Base-by-base conservation (phyloP, 2,329 filamentous ascomycete species). In the Trichoderma hamatum region DNA sequence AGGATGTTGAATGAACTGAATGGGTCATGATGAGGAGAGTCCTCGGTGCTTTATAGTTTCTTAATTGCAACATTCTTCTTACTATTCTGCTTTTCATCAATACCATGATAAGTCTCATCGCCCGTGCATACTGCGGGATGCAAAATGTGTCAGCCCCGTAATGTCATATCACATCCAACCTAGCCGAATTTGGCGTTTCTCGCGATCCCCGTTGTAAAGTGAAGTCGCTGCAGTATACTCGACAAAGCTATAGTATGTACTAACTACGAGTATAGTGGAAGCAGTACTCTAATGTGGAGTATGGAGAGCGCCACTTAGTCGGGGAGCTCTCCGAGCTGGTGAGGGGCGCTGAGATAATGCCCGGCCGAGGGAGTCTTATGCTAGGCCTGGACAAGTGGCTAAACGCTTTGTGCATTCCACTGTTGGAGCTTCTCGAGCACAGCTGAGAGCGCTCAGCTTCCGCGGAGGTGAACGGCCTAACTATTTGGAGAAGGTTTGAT, bases 21-120 rank as follows among this genome's bases (percentile, higher is more conserved):
- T n/a, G 5, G 6, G 11, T 19, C 19, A 24, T 55, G 4, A 46
- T 55, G 51, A 46, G 51, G 36, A 43, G 24, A 55, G 14, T 16
- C 7, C n/a, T 28, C 26, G 34, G 19, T 65, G 5, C n/a, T 24
- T 65, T 65, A 65, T 65, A 65, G 11, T 65, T 56, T 19, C 21
- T 11, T 10, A 21, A 16, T 11, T 19, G 10, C 3, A 3, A 46
- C n/a, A 6, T 5, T 43, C 34, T 24, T 16, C 24, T 30, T 19
- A 3, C 4, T 30, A 3, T 34, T 32, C 34, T 19, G 7, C 28
- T 30, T 21, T 65, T n/a, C 2, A 5, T 34, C 16, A 51, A 2
- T n/a, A 26, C 28, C 3, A 21, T 2, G 3, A 28, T 51, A n/a
- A 21, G 24, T 5, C 10, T 3, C n/a, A n/a, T 30, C 11, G 30